Conservation (phyloP, 2,329 filamentous ascomycete genomes). For the Rhynchosporium graminicola region DNA sequence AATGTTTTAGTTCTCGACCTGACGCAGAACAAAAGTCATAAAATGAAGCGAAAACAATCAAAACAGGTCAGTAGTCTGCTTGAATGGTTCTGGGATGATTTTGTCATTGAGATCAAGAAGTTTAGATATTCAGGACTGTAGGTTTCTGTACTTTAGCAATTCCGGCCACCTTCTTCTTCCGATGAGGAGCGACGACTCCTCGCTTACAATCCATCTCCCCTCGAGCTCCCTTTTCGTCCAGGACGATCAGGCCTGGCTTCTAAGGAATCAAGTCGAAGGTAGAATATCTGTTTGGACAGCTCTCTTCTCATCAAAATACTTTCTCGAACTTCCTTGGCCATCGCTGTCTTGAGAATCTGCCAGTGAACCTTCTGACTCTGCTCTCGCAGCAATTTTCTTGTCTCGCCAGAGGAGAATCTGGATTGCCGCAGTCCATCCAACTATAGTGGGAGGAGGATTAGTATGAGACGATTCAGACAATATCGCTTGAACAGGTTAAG, state of each 20-base stretch:
- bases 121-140: too few relatives aligned
- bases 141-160: too few relatives aligned
- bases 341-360: conserved; percentile 15
- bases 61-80: too few relatives aligned
- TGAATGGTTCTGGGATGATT: too few relatives aligned
- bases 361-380: conserved; percentile 1
- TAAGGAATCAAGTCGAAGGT: neutral
- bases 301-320: conserved; percentile 25
- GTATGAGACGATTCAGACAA: neutral
- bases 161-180: too few relatives aligned
- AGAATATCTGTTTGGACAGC: conserved; percentile 8
- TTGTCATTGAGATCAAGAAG: too few relatives aligned
- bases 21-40: too few relatives aligned
- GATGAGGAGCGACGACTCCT: too few relatives aligned
- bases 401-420: conserved; percentile 40
- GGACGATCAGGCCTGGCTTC: neutral
- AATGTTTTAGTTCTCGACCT: too few relatives aligned
- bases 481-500: neutral
- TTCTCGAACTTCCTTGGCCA: too few relatives aligned
- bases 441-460: conserved; percentile 17
- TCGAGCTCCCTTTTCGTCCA: neutral
- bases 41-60: too few relatives aligned
- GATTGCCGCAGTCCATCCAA: conserved; percentile 36
- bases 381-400: conserved; percentile 16
- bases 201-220: neutral